phyloP scores from a whole-genome alignment of 2,329 filamentous ascomycete species.

The Hypocrella siamensis region DNA sequence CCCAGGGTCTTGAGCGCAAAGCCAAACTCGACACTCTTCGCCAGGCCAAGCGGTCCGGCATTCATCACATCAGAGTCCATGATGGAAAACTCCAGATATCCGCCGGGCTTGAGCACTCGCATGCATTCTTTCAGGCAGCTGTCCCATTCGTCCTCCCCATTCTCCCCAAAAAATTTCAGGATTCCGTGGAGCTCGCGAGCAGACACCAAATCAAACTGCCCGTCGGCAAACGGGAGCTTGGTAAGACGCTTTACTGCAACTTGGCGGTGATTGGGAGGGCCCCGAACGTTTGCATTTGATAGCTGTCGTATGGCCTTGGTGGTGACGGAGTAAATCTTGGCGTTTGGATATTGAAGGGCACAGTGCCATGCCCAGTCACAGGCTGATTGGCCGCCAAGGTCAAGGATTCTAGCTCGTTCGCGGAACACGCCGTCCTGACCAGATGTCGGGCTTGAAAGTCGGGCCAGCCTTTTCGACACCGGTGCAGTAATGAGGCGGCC shows the following conservation, averaged over 20 bases:
- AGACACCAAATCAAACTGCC: conserved; percentile 83
- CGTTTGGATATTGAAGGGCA: conserved; percentile 68
- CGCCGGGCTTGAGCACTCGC: conserved; percentile 83
- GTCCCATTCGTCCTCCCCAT: conserved; percentile 74
- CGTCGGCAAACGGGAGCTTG: conserved; percentile 69
- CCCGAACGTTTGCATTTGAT: conserved; percentile 60
- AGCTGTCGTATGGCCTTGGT: conserved; percentile 56
- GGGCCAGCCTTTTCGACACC: conserved; percentile 44
- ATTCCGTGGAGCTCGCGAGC: conserved; percentile 75
- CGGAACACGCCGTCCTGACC: conserved; percentile 26
- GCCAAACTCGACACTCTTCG: conserved; percentile 80
- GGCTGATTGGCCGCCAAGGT: conserved; percentile 69
- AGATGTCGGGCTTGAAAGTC: conserved; percentile 32
- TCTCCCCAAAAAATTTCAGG: conserved; percentile 56
- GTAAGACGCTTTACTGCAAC: conserved; percentile 64
- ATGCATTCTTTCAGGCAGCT: conserved; percentile 71
- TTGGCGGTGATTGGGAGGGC: conserved; percentile 75
- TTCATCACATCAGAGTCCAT: conserved; percentile 85
- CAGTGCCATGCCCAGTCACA: conserved; percentile 96
- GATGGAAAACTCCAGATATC: conserved; percentile 79
- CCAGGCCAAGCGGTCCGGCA: conserved; percentile 61
- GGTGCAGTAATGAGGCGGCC: conserved; percentile 49
- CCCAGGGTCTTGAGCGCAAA: conserved; percentile 80
- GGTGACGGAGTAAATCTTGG: conserved; percentile 77
- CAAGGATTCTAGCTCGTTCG: conserved; percentile 55